Evolutionary conservation across 306 rosid species (phyloP), one percentile per base, ranked within the genome.

Genomic region (Vicia villosa): DNA sequence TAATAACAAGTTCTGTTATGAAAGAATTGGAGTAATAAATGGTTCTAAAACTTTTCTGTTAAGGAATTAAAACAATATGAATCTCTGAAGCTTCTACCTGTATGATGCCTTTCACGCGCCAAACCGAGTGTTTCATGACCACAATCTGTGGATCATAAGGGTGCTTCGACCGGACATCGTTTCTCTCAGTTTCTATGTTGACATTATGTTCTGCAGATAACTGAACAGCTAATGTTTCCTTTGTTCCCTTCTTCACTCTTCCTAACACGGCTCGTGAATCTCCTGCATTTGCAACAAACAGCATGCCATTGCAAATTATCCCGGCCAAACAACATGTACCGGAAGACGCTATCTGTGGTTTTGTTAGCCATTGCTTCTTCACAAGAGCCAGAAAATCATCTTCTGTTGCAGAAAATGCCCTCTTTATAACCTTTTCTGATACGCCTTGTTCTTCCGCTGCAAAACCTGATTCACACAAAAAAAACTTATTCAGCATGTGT

Each of bases 61-160:
- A n/a, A n/a, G n/a, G n/a, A n/a, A n/a, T n/a, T n/a, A n/a, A n/a
- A n/a, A n/a, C n/a, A n/a, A n/a, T n/a, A n/a, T 9, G 69, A 61
- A 70, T 57, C 30, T 43, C 10, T 49, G 38, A 13, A 59, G 49
- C 17, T 26, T 5, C 14, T 80, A 86, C 94, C 95, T 92, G 97
- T 65, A 92, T 92, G 74, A 92, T 73, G 77, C 98, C 98, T 68
- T 92, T 92, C 12, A 92, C 96, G 1, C 96, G 92, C 98, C 98
- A 92, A 78, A 84, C 95, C 0, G 61, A 81, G 78, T 87, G 92
- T 41, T 85, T 87, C 58, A 75, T 70, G 59, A 82, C 79, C 63
- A 92, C 98, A 30, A 89, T 89, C 40, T 89, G 82, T 10, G 96
- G 73, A 77, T 92, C 98, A 32, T 76, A 59, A 1, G 95, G 87